Base-by-base conservation (phyloP, 352 stramenopile genomes). In the Pythium folliculosum region DNA sequence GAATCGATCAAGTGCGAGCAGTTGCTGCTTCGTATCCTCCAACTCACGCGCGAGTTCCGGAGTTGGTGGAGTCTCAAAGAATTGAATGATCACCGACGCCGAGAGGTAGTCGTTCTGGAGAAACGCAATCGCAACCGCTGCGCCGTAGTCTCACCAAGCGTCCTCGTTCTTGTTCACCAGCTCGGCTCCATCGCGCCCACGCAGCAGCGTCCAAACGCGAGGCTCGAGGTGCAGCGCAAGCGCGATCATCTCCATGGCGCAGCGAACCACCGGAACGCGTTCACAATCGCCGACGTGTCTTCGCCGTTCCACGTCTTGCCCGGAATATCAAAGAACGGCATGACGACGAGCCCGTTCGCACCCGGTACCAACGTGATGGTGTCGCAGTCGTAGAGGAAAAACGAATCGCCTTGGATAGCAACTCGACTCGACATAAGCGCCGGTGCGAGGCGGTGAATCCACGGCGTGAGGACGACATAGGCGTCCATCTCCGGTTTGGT, bases 181-280 rank as follows among this genome's bases (percentile, higher is more conserved):
- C 27, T 32, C 27, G 27, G 27, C 27, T 32, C 27, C 27, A 5
- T 32, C 27, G 27, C 27, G 27, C 0, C n/a, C n/a, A 14, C 45
- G 45, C 3, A 51, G 45, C 13, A 51, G 21, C 10, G 45, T 27
- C 21, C 45, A 25, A 14, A 51, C 45, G n/a, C 45, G 45, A 6
- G 45, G 45, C 45, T 51, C 45, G 17, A 51, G 16, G 9, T 21
- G 45, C 21, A 51, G 17, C 10, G 45, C 45, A 5, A 51, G 45
- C 45, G 45, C 45, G 45, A 51, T 23, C 10, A 51, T 27, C 45
- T 51, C 45, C 45, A 51, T 51, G 19, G 45, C 45, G 4, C 45
- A 51, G 23, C 45, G 45, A 21, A 51, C 45, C 5, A 17, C 17
- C 17, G 45, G 21, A 23, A 51, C 21, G 45, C 23, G 16, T 51